phyloP scores from a whole-genome alignment of 768 basidiomycete genomes.

The Termitomyces sp. region DNA sequence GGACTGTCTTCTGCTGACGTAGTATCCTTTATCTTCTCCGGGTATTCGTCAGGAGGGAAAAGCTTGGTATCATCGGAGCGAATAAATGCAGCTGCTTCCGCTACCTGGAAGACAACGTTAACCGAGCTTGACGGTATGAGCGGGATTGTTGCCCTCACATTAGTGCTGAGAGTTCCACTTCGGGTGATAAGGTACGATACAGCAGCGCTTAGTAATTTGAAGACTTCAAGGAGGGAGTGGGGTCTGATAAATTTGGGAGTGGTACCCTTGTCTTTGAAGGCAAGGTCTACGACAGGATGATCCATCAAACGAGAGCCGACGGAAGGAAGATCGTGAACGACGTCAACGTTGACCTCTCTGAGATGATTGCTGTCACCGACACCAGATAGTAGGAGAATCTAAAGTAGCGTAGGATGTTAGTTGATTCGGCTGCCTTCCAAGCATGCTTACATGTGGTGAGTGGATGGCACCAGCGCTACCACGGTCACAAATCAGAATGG shows the following conservation, averaged over 20 bases:
- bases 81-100: conserved; percentile 55
- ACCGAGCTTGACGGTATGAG: not conserved
- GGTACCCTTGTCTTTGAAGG: conserved; percentile 45
- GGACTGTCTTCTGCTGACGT: conserved; percentile 41
- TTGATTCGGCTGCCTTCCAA: not conserved
- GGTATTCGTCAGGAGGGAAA: conserved; percentile 34
- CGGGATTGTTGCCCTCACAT: conserved; percentile 30
- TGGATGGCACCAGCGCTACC: conserved; percentile 58
- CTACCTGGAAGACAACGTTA: conserved; percentile 24
- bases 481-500: not conserved
- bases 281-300: conserved; percentile 54
- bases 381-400: conserved; percentile 73
- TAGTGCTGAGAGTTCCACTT: conserved; percentile 48
- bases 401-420: not conserved
- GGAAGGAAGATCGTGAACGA: conserved; percentile 59
- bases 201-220: conserved; percentile 25
- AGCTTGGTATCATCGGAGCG: conserved; percentile 47
- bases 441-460: conserved; percentile 43
- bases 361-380: conserved; percentile 65
- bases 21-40: conserved; percentile 33
- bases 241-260: conserved; percentile 39
- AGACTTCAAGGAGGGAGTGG: conserved; percentile 17
- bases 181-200: conserved; percentile 37
- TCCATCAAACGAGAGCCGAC: conserved; percentile 76
- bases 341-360: conserved; percentile 43